Evolutionary conservation across 2,329 filamentous ascomycete genomes (phyloP).

Genomic region (Paecilomyces niveus): DNA sequence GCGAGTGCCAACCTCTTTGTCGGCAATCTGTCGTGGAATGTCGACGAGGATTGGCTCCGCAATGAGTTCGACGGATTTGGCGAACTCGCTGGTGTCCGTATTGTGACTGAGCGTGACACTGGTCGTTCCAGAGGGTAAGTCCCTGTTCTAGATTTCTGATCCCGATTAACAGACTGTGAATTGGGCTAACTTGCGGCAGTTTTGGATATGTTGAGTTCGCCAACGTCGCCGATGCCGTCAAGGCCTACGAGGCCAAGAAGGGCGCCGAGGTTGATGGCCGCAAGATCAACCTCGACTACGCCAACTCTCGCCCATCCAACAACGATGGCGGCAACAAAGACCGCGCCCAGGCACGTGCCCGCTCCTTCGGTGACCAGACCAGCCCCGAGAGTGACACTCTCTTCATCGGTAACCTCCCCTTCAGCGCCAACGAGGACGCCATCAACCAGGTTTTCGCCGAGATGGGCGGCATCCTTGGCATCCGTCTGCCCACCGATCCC

Average conservation of each 20-base stretch:
- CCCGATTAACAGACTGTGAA: neutral
- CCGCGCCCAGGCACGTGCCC: slow-evolving; percentile 47
- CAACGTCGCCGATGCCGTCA: slow-evolving; percentile 58
- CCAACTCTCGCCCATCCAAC: slow-evolving; percentile 56
- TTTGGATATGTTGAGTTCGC: slow-evolving; percentile 91
- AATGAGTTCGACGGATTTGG: slow-evolving; percentile 76
- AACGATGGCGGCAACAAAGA: slow-evolving; percentile 55
- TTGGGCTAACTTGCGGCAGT: slow-evolving; percentile 25
- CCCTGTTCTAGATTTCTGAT: neutral
- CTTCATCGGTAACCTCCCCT: slow-evolving; percentile 86
- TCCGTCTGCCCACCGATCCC: slow-evolving; percentile 82
- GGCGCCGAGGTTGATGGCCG: slow-evolving; percentile 68
- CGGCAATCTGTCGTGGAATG: slow-evolving; percentile 83
- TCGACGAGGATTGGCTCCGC: slow-evolving; percentile 75
- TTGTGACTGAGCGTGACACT: slow-evolving; percentile 74
- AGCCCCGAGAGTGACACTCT: slow-evolving; percentile 79
- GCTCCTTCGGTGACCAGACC: slow-evolving; percentile 65
- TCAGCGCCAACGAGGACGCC: slow-evolving; percentile 69
- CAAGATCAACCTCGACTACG: slow-evolving; percentile 70
- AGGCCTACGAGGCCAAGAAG: slow-evolving; percentile 68
- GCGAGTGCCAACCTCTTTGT: slow-evolving; percentile 65
- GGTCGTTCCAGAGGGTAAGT: slow-evolving; percentile 74
- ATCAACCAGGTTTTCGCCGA: slow-evolving; percentile 68
- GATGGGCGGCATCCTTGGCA: slow-evolving; percentile 63
- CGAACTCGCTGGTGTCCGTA: slow-evolving; percentile 63